Conservation (phyloP, 176 grass and related monocot genomes). For the Triticum timopheevii region DNA sequence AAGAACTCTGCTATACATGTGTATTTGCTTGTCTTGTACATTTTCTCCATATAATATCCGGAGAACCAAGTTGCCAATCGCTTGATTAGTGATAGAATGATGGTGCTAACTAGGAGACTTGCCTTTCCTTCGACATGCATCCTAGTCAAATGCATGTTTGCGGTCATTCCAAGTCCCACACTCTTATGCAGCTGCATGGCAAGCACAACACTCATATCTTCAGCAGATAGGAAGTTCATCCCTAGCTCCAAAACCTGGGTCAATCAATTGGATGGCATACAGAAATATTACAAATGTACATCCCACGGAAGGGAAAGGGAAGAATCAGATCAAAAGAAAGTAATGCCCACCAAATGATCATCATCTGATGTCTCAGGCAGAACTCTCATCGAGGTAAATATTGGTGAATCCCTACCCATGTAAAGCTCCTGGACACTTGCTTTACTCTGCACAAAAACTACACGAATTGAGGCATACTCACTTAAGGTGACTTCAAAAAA, state of each 20-base stretch:
- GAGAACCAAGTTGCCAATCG: not conserved
- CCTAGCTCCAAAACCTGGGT: conserved; percentile 89
- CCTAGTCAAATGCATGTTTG: conserved; percentile 94
- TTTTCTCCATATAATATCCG: not conserved
- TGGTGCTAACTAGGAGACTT: conserved; percentile 35
- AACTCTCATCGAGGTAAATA: conserved; percentile 80
- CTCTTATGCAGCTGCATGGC: conserved; percentile 74
- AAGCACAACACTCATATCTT: conserved; percentile 93
- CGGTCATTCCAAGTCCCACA: conserved; percentile 76
- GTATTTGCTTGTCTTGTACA: not conserved
- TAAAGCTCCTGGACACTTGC: conserved; percentile 84
- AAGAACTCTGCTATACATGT: not conserved
- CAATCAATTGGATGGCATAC: not conserved
- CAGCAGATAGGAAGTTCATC: conserved; percentile 89
- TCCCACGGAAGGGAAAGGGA: not conserved
- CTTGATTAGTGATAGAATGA: not conserved
- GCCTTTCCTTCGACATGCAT: conserved; percentile 99
- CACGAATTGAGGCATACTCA: conserved; percentile 27
- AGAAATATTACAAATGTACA: conserved; percentile 11
- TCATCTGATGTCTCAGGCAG: conserved; percentile 82
- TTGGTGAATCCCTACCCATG: conserved; percentile 90
- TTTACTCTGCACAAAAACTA: conserved; percentile 67
- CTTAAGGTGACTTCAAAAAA: conserved; percentile 9
- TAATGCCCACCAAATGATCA: conserved; percentile 79
- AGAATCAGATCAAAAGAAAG: conserved; percentile 10